Conservation (phyloP, 2,329 filamentous ascomycete genomes). For the Fusarium sp. region DNA sequence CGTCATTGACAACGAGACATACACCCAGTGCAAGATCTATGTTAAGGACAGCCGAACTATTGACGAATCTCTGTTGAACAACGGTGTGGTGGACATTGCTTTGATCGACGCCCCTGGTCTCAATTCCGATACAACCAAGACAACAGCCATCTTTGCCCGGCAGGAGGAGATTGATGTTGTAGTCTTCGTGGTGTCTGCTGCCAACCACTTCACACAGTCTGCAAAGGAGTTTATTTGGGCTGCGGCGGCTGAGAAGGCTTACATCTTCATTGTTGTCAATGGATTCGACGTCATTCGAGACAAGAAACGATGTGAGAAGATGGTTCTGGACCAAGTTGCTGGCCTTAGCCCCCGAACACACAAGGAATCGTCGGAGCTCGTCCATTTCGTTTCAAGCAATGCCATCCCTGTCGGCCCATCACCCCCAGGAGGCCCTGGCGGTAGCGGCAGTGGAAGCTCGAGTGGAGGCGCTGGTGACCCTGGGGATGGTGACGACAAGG, state of each 20-base stretch:
- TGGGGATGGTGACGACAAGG: conserved; percentile 69
- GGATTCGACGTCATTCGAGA: conserved; percentile 95
- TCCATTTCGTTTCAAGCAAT: conserved; percentile 98
- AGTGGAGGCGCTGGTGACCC: conserved; percentile 69
- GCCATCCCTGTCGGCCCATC: conserved; percentile 81
- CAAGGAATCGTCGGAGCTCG: conserved; percentile 91
- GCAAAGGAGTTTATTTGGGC: conserved; percentile 98
- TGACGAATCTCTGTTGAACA: conserved; percentile 94
- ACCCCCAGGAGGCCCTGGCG: conserved; percentile 66
- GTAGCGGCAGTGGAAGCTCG: conserved; percentile 64
- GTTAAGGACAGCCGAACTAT: conserved; percentile 89
- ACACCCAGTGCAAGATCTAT: conserved; percentile 97
- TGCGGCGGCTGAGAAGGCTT: conserved; percentile 95
- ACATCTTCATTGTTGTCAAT: conserved; percentile 99
- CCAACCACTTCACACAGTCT: conserved; percentile 97
- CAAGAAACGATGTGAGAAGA: conserved; percentile 89
- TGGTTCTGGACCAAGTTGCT: conserved; percentile 90
- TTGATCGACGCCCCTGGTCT: conserved; percentile 96
- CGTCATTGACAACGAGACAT: conserved; percentile 87
- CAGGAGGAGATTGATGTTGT: conserved; percentile 99
- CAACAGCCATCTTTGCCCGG: conserved; percentile 94
- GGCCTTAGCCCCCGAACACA: conserved; percentile 90
- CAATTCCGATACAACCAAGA: conserved; percentile 96
- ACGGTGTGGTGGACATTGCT: conserved; percentile 97
- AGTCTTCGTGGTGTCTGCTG: conserved; percentile 96